These are phyloP conservation scores for Monosporascus sp. DNA, from an alignment of 2,329 filamentous ascomycete species.

Conservation along the genomic window DNA sequence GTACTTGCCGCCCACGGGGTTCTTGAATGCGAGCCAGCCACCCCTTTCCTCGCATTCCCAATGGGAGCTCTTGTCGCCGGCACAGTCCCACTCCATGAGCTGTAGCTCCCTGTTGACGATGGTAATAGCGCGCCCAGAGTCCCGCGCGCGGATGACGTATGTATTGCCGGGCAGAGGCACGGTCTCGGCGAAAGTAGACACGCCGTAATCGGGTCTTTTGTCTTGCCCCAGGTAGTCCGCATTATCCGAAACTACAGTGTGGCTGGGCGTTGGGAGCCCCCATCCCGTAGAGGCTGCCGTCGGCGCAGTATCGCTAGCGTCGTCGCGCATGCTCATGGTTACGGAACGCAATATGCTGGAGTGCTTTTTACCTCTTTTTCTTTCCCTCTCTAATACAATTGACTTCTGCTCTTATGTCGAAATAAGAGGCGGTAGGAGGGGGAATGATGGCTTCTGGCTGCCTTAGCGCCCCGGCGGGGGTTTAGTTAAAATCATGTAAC, in stretches of 20 bases:
- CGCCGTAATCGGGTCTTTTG: not conserved
- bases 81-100: not conserved
- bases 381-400: no score
- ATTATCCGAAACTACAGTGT: not conserved
- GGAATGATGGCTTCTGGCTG: no score
- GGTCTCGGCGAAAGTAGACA: not conserved
- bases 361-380: no score
- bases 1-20: not conserved
- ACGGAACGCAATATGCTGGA: not conserved
- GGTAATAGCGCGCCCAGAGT: not conserved
- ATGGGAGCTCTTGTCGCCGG: not conserved
- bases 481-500: no score
- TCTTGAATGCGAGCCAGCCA: not conserved
- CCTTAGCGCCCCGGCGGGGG: no score
- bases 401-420: no score
- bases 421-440: no score
- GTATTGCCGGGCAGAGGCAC: not conserved
- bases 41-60: not conserved
- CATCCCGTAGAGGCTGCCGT: not conserved
- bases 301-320: not conserved
- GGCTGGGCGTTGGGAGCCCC: not conserved
- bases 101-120: not conserved
- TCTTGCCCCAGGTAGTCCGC: not conserved
- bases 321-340: not conserved
- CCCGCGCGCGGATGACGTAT: not conserved